Conservation (phyloP, 352 stramenopile genomes). For the Plasmopara muralis region DNA sequence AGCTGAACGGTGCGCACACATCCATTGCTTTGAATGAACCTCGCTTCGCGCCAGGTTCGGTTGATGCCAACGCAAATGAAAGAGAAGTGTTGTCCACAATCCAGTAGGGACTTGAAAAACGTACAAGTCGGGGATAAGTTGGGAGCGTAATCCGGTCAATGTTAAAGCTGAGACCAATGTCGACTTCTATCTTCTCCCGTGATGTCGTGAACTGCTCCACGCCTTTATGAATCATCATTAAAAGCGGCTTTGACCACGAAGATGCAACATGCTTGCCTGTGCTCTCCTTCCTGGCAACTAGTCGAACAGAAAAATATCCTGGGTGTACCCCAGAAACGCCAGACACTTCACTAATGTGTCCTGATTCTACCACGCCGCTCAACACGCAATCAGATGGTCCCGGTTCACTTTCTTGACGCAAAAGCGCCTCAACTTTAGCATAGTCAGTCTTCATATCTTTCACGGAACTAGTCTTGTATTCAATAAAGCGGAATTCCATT, state of each 20-base stretch:
- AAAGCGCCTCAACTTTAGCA: conserved; percentile 45
- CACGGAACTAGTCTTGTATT: conserved; percentile 60
- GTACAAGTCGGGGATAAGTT: conserved; percentile 63
- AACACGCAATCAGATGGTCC: conserved; percentile 36
- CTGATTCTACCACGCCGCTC: conserved; percentile 49
- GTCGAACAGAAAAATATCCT: conserved; percentile 65
- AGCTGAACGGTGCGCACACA: conserved; percentile 39
- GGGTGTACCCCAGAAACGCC: conserved; percentile 62
- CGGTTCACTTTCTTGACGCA: conserved; percentile 31
- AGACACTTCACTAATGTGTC: conserved; percentile 66
- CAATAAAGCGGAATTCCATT: conserved; percentile 78
- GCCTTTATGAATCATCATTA: conserved; percentile 76
- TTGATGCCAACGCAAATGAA: conserved; percentile 53
- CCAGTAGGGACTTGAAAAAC: conserved; percentile 81
- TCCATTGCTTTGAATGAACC: conserved; percentile 41
- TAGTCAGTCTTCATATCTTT: conserved; percentile 54
- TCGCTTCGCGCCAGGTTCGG: conserved; percentile 42
- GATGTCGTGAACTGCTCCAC: conserved; percentile 72
- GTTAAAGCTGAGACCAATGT: conserved; percentile 52
- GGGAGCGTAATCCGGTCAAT: conserved; percentile 67
- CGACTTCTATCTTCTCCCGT: conserved; percentile 46
- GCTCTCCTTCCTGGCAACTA: conserved; percentile 35
- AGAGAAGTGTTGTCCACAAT: conserved; percentile 81
- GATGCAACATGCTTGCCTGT: conserved; percentile 33
- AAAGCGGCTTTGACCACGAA: conserved; percentile 72